Evolutionary conservation across 805 yeast species (phyloP), one percentile per base, ranked within the genome.

Genomic region (Hanseniaspora hatyaiensis): DNA sequence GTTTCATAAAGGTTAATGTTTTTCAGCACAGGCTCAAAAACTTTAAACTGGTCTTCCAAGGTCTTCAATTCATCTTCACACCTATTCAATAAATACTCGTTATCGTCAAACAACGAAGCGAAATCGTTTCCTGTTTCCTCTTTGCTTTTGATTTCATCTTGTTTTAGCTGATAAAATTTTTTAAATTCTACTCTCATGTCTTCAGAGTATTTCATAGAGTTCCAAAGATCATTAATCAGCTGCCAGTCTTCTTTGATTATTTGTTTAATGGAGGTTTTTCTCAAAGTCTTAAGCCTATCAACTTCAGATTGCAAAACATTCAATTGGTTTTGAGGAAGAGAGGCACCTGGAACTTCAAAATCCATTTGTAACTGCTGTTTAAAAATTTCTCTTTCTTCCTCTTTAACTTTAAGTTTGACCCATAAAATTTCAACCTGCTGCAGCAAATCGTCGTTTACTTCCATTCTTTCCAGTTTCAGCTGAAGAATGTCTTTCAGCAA

Each of bases 191-290:
- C 52, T 53, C 74, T 70, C 43, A 80, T 77, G 1, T 65, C 69
- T 1, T 68, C 71, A 1, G 81, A 70, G 52, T 72, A 80, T 59
- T 72, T 77, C 54, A 88, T 62, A 8, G 68, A 61, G 30, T 70
- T 66, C 88, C 95, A 87, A 9, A 74, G 63, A 3, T 67, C 71
- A 34, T 68, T 70, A 9, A 88, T 80, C 49, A 75, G 74, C 2
- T 57, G 55, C 59, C 89, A 70, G 2, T 82, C 68, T 39, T 77
- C 82, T 5, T 65, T 57, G 11, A 88, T 81, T 51, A 88, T 79
- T 18, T 75, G 74, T 44, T 82, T 79, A 18, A 88, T 75, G 53
- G 74, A 73, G 49, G 75, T 71, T 24, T 77, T 72, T 54, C 89
- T 77, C 61, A 77, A 74, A 23, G 67, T 63, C 40, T 73, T 70